These are phyloP conservation scores for Arachnomyces sp. DNA, from an alignment of 2,329 filamentous ascomycete species.

Conservation along the genomic window DNA sequence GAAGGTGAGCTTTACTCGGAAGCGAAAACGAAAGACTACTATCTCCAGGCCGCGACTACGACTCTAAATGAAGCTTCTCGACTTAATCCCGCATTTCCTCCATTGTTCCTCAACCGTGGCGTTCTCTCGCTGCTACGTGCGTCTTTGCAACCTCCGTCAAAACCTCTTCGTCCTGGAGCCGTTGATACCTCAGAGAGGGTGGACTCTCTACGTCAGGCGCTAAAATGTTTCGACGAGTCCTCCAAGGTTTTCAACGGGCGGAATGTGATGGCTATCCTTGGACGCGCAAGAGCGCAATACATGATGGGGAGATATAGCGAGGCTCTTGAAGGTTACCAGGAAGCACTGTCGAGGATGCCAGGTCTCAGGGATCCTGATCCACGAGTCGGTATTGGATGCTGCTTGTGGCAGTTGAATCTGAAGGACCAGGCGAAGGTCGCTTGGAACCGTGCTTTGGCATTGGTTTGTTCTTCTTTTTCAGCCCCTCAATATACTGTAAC, in stretches of 20 bases:
- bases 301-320: conserved; percentile 81
- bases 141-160: conserved; percentile 70
- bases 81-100: conserved; percentile 85
- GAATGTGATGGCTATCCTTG: conserved; percentile 88
- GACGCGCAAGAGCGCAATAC: conserved; percentile 78
- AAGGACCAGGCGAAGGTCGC: conserved; percentile 86
- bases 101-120: conserved; percentile 82
- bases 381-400: conserved; percentile 90
- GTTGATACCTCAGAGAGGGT: conserved; percentile 63
- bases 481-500: background rate
- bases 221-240: conserved; percentile 93
- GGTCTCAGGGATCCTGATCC: conserved; percentile 88
- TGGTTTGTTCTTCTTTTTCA: conserved; percentile 42
- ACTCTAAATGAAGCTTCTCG: conserved; percentile 92
- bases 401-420: conserved; percentile 92
- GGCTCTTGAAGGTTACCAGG: conserved; percentile 77
- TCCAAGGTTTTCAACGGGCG: conserved; percentile 73
- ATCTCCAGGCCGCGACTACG: conserved; percentile 80
- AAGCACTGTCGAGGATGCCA: conserved; percentile 76
- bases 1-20: conserved; percentile 62
- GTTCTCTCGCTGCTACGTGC: conserved; percentile 82
- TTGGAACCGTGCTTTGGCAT: conserved; percentile 80
- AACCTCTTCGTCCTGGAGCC: conserved; percentile 53
- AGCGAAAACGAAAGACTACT: conserved; percentile 85
- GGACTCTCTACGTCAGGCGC: conserved; percentile 73